Base-by-base conservation (phyloP, 169 alveolate species). In the Theileria annulata region DNA sequence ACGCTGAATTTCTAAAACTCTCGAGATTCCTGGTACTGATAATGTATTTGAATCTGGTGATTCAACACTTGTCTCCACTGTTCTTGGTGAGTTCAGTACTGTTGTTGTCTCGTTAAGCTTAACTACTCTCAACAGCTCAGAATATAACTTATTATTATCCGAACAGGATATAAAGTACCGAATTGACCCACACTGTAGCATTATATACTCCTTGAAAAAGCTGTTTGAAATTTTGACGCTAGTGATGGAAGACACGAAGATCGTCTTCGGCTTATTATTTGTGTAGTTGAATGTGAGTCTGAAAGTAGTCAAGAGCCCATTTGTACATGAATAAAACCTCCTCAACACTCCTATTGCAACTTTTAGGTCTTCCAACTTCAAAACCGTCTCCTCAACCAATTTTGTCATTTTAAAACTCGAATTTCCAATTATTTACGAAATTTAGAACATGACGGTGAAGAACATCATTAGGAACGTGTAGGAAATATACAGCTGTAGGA, bases 401-500 rank as follows among this genome's bases (percentile, higher is more conserved):
- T 76, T 35, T 69, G 42, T 70, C 28, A 25, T 62, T 19, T 35
- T 42, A 56, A n/a, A 21, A 3, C 27, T 28, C 9, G 3, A 48
- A 48, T 31, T 12, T 47, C 63, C 15, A 21, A 21, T 3, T 54
- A 3, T 54, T 54, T 21, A 12, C 63, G 10, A 54, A n/a, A 15
- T 56, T 80, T 79, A 93, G 87, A 93, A 93, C 93, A 93, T 88
- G 59, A 93, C 96, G n/a, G 95, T 93, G 83, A 92, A 93, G 84
- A 93, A 93, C 95, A 93, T 92, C 35, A 95, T 93, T 54, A 93
- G 90, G 91, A 93, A 92, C 4, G 96, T 93, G 87, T 93, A 93
- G 59, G 96, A 92, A 47, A 93, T 93, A 80, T 90, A 93, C 81
- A 95, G 87, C 93, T 93, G 96, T 15, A 93, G 91, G 77, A 93